phyloP scores from a whole-genome alignment of 1,284 basidiomycete species.

The Cryptococcus maquisensis region DNA sequence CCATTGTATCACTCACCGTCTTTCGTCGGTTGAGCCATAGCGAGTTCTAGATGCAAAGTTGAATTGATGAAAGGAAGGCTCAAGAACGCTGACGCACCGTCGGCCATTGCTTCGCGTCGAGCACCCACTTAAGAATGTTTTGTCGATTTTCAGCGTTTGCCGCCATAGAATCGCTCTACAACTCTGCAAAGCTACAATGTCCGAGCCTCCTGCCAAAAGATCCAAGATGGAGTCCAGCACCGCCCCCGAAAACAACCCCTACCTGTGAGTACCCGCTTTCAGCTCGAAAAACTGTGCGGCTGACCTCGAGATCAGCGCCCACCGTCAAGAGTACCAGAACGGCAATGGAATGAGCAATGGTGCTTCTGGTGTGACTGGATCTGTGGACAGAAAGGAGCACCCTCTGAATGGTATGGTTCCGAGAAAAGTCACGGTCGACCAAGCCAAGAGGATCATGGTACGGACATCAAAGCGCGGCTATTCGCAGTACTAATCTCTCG shows the following conservation, averaged over 20 bases:
- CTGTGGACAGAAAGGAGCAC: constrained; percentile 25
- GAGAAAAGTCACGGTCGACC: constrained; percentile 65
- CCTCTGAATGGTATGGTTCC: constrained; percentile 75
- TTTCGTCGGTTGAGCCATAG: constrained; percentile 35
- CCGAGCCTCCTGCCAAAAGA: constrained; percentile 41
- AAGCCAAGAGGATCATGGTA: constrained; percentile 71
- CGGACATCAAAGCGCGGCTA: constrained; percentile 23
- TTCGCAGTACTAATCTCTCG: background rate
- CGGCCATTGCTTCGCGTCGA: background rate
- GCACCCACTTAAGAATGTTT: background rate
- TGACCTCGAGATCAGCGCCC: constrained; percentile 6
- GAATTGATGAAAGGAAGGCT: background rate
- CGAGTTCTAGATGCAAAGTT: background rate
- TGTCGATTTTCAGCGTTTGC: background rate
- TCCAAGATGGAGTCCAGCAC: constrained; percentile 26
- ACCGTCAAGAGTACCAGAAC: constrained; percentile 11
- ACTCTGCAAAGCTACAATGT: constrained; percentile 11
- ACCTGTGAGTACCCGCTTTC: constrained; percentile 21
- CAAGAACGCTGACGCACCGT: background rate
- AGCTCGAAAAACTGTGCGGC: background rate
- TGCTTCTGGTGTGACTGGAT: constrained; percentile 3
- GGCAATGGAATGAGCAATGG: constrained; percentile 15
- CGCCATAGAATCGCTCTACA: background rate
- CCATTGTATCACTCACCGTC: constrained; percentile 22
- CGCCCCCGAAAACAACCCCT: constrained; percentile 38